Base-by-base conservation (phyloP, 2,329 filamentous ascomycete species). In the Clarireedia monteithiana region DNA sequence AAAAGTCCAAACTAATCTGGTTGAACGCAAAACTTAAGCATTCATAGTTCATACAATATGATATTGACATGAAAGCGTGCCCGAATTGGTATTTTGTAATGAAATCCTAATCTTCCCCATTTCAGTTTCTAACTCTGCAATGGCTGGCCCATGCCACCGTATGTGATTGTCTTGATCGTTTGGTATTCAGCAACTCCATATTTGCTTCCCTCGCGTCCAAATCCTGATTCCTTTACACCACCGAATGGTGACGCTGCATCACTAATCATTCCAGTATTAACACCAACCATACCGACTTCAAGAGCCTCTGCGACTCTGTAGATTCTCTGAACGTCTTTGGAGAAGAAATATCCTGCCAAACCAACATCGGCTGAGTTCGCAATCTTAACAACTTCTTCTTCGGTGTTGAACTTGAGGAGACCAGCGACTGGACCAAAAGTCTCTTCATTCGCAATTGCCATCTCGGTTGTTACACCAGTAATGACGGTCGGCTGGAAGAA, bases 351-450 rank as follows among this genome's bases (percentile, higher is more conserved):
- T 0, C 89, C 92, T 0, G 92, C 94, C 38, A 99, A 78, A 1
- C 94, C 94, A 39, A 97, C 91, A 52, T 92, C 85, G 1, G 89
- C 78, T 44, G 75, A 72, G 72, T 99, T 99, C 4, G 94, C 92
- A 62, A 92, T 74, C 60, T 81, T 77, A 30, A 97, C 83, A 5
- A 96, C 94, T 66, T 97, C 91, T 53, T 87, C 85, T 73, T 97
- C 94, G 0, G 86, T 90, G 48, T 89, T 81, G 68, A 97, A 99
- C 49, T 84, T 80, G 76, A 96, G 96, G 14, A 97, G 73, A 0
- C 88, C 92, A 0, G 91, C 92, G 0, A 97, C 88, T 2, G 94
- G 94, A 0, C 94, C 94, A 69, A 99, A 99, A 0, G 92, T 99
- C 77, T 99, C 94, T 72, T 97, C 92, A 1, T 76, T 76, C 4